Evolutionary conservation across 2,329 filamentous ascomycete species (phyloP).

Genomic region (Scedosporium minutisporum): DNA sequence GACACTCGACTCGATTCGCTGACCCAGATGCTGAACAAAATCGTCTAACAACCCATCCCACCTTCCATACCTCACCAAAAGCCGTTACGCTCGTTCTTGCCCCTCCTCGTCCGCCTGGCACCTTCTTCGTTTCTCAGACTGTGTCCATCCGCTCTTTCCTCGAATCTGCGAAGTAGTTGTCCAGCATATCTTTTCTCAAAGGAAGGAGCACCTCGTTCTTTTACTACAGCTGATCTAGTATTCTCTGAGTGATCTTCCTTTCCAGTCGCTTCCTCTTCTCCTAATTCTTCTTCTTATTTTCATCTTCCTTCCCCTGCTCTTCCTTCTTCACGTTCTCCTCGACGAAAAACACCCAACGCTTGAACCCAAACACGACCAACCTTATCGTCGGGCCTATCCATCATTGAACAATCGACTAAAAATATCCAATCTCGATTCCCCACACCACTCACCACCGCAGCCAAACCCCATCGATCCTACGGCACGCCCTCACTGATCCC

Average conservation of each 20-base stretch:
- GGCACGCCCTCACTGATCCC: background rate
- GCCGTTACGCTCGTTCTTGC: background rate
- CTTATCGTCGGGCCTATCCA: background rate
- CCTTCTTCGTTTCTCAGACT: background rate
- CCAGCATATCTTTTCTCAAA: background rate
- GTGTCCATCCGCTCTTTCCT: background rate
- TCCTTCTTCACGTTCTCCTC: background rate
- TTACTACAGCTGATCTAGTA: background rate
- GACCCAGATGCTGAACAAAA: background rate
- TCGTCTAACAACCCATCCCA: background rate
- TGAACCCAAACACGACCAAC: background rate
- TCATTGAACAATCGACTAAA: background rate
- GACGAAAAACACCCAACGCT: background rate
- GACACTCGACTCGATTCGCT: too few relatives aligned
- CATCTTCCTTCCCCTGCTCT: background rate
- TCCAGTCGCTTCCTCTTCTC: background rate
- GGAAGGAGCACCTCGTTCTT: background rate
- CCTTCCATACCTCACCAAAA: background rate
- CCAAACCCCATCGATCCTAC: too few relatives aligned
- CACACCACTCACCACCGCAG: background rate
- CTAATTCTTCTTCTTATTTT: background rate
- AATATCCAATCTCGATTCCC: background rate
- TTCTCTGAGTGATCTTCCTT: background rate
- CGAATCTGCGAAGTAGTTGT: background rate
- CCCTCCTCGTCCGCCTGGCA: background rate